phyloP scores from a whole-genome alignment of 805 yeast species.

The Debaryomyces tyrocola region DNA sequence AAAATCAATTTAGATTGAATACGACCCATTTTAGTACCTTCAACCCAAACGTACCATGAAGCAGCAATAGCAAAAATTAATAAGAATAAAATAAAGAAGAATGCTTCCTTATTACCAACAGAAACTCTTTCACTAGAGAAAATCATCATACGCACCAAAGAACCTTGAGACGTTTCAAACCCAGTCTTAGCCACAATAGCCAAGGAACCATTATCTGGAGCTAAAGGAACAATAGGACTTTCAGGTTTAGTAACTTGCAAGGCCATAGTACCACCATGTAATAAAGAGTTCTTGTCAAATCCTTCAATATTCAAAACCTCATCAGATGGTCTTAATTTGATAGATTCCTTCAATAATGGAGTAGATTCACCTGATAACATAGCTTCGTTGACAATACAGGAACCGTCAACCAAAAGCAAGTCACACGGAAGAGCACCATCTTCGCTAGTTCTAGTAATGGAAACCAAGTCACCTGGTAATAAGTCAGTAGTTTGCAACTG shows the following conservation, averaged over 20 bases:
- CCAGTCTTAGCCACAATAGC: conserved; percentile 93
- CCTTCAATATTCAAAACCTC: conserved; percentile 76
- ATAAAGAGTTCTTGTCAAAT: conserved; percentile 80
- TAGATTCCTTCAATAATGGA: conserved; percentile 90
- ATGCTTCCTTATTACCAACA: conserved; percentile 92
- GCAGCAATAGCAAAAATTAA: conserved; percentile 92
- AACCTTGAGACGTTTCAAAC: conserved; percentile 98
- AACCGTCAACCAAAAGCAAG: conserved; percentile 78
- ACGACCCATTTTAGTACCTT: conserved; percentile 95
- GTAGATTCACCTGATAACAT: conserved; percentile 99
- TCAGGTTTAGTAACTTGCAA: conserved; percentile 82
- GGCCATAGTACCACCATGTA: conserved; percentile 96
- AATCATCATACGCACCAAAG: conserved; percentile 95
- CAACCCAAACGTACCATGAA: conserved; percentile 97
- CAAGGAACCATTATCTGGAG: conserved; percentile 91
- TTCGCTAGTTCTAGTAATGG: conserved; percentile 83
- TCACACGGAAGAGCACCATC: conserved; percentile 96
- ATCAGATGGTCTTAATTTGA: conserved; percentile 72
- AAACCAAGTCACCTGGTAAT: conserved; percentile 89
- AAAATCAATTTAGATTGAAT: conserved; percentile 88
- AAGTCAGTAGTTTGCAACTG: conserved; percentile 69
- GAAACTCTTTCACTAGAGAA: conserved; percentile 95
- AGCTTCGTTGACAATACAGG: conserved; percentile 96
- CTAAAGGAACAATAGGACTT: conserved; percentile 47
- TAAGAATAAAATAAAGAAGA: conserved; percentile 86